Evolutionary conservation across 2,329 filamentous ascomycete species (phyloP).

Genomic region (Fusarium sarcochroum): DNA sequence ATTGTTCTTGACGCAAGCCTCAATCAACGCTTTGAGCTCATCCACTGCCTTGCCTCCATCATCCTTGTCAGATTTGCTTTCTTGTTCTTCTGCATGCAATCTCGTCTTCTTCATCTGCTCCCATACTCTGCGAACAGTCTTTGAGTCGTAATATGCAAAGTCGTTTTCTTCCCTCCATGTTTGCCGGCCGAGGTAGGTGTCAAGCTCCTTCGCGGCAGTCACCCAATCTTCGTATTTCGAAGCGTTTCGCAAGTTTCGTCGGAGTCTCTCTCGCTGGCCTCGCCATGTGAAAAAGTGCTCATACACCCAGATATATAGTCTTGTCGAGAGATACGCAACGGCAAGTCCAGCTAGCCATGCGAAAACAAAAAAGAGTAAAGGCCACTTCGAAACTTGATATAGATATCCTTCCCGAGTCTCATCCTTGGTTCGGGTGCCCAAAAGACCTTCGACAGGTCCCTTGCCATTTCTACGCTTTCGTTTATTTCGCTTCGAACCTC

Average conservation of each 20-base stretch:
- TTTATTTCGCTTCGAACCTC: conserved; percentile 54
- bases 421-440: conserved; percentile 78
- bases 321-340: conserved; percentile 80
- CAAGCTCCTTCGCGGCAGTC: conserved; percentile 81
- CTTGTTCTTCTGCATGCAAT: conserved; percentile 69
- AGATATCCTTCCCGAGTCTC: conserved; percentile 95
- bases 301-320: conserved; percentile 92
- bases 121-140: conserved; percentile 83
- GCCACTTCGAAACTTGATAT: conserved; percentile 92
- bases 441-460: conserved; percentile 57
- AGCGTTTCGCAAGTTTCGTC: conserved; percentile 78
- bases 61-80: conserved; percentile 56
- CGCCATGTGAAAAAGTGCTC: conserved; percentile 94
- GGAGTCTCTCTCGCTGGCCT: conserved; percentile 79
- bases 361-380: conserved; percentile 83
- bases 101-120: conserved; percentile 79
- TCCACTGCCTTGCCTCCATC: conserved; percentile 71
- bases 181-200: conserved; percentile 84
- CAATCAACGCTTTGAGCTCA: conserved; percentile 82
- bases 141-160: conserved; percentile 89
- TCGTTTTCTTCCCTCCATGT: conserved; percentile 83
- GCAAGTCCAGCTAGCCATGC: conserved; percentile 84
- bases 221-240: conserved; percentile 89
- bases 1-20: conserved; percentile 97
- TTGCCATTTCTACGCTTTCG: conserved; percentile 52